Conservation (phyloP, 2,329 filamentous ascomycete genomes). For the Nemania serpens region DNA sequence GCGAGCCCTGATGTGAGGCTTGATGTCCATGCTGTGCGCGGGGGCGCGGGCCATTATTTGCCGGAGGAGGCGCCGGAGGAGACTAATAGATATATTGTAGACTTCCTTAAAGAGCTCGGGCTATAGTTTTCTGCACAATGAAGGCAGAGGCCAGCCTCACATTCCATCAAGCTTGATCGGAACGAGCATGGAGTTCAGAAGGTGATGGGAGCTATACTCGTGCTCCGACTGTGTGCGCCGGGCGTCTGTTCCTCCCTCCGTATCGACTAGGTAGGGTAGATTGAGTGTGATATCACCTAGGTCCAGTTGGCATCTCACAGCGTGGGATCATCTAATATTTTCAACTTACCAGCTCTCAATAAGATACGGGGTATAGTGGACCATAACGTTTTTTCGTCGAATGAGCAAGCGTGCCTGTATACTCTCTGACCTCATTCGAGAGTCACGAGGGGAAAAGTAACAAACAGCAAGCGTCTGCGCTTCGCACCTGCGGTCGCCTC, state of each 20-base stretch:
- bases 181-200: too few relatives aligned
- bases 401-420: too few relatives aligned
- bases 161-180: too few relatives aligned
- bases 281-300: not conserved
- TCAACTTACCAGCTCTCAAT: not conserved
- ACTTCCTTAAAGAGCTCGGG: slow-evolving; percentile 27
- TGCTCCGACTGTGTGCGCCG: not conserved
- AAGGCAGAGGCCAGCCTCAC: too few relatives aligned
- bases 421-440: too few relatives aligned
- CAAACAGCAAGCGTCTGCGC: not conserved
- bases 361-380: too few relatives aligned
- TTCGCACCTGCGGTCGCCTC: not conserved
- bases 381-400: not conserved
- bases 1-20: slow-evolving; percentile 10
- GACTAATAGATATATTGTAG: slow-evolving; percentile 21
- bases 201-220: not conserved
- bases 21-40: slow-evolving; percentile 5
- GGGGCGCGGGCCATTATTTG: slow-evolving; percentile 24
- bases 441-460: not conserved
- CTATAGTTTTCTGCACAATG: slow-evolving; percentile 8
- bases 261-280: not conserved
- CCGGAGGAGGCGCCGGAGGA: slow-evolving; percentile 29
- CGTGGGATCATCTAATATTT: not conserved
- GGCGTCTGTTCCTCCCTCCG: not conserved
- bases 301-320: not conserved